Evolutionary conservation across 495 filamentous ascomycete species (phyloP), one percentile per base, ranked within the genome.

Genomic region (Lasiosphaeria ovina): DNA sequence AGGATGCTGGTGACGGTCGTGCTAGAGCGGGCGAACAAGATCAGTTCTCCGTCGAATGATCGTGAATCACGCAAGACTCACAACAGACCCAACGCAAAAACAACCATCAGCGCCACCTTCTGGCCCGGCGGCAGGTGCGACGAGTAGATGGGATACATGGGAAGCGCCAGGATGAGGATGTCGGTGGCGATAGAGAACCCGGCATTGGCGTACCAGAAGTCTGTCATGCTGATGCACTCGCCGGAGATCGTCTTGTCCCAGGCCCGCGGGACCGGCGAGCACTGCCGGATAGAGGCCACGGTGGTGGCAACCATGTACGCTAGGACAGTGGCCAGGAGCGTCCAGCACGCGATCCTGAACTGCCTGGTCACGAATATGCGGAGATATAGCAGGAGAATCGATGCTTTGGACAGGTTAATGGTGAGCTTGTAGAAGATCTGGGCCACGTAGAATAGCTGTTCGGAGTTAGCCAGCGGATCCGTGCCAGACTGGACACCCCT

Each of bases 31-130:
- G 24, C 24, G 24, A 24, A 24, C 24, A 38, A 17, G 33, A 50
- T 17, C 24, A 54, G 54, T 44, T 33, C n/a, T 12, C 6, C 44
- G 17, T n/a, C 17, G 10, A 50, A 33, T 35, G 14, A 36, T n/a
- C 6, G 44, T 35, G 42, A 35, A 32, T 10, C 17, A 17, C 3
- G 14, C 8, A 3, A 12, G 32, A 69, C 69, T 47, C 59, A 71
- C 70, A 76, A 66, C 35, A 69, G 57, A 16, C 77, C 77, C 3
- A 79, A 52, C 1, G 67, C 64, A 47, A 78, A 78, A 17, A 79
- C 69, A 16, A 51, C 60, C 47, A 65, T 67, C n/a, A 80, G 57
- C 3, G 70, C 70, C 3, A 71, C 7, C 56, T 76, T 78, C 42
- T 78, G 74, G 11, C 31, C 36, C 14, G n/a, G 48, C 2, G 66